A percentile compares a stretch with the other conserved stretches of the same genome.
Evolutionary conservation across 2,329 filamentous ascomycete genomes (phyloP).

Genomic region (Westerdykella aurantiaca): DNA sequence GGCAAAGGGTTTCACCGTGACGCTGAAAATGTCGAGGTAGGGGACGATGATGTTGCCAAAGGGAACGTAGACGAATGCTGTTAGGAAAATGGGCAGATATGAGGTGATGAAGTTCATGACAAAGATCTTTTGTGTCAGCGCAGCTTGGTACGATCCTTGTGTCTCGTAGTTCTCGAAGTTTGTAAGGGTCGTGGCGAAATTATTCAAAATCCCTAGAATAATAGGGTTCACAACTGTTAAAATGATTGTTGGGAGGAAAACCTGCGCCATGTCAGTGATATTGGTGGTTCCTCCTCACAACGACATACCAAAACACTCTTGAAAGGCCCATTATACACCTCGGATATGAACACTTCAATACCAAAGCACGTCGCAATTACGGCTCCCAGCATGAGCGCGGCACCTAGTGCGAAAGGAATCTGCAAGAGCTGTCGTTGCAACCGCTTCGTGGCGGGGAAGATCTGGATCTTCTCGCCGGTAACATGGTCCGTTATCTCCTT

Average conservation of each 20-base stretch:
- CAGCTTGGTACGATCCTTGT: constrained; percentile 72
- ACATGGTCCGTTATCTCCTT: constrained; percentile 70
- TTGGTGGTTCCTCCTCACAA: neutral
- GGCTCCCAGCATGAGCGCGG: constrained; percentile 65
- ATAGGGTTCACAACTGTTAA: constrained; percentile 77
- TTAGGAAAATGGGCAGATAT: constrained; percentile 86
- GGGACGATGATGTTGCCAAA: constrained; percentile 81
- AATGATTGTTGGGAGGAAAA: constrained; percentile 82
- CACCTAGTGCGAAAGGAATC: constrained; percentile 75
- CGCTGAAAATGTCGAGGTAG: constrained; percentile 74
- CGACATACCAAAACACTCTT: constrained; percentile 72
- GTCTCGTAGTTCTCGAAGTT: constrained; percentile 91
- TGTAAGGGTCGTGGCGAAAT: constrained; percentile 69
- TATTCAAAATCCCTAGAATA: constrained; percentile 68
- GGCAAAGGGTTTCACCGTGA: constrained; percentile 68
- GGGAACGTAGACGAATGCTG: constrained; percentile 89
- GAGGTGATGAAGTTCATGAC: constrained; percentile 95
- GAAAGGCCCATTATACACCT: constrained; percentile 84
- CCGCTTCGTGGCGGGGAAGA: constrained; percentile 72
- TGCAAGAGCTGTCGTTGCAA: constrained; percentile 72
- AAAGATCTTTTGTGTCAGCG: constrained; percentile 88
- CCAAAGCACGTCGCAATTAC: constrained; percentile 83
- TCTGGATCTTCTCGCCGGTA: constrained; percentile 69
- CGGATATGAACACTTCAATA: constrained; percentile 91
- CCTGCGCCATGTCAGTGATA: constrained; percentile 42